Evolutionary conservation across 2,329 filamentous ascomycete genomes (phyloP), one percentile per base, ranked within the genome.

Genomic region (Apiospora pterosperma): DNA sequence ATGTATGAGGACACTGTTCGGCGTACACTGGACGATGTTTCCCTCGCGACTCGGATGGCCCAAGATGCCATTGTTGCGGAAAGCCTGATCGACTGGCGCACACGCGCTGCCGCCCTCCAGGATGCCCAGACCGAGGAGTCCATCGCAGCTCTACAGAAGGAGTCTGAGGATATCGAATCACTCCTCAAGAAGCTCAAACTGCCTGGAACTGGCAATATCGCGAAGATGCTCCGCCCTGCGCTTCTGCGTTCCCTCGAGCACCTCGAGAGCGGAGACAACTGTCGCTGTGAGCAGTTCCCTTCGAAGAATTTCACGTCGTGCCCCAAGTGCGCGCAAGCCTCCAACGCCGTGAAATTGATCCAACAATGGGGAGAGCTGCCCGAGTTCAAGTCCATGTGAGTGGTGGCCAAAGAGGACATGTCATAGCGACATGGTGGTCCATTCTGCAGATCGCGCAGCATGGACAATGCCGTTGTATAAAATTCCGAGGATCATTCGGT

Each of bases 51-150:
- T 14, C 70, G 70, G 36, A 66, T 72, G 21, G 62, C 74, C 8
- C 59, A 72, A 4, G 72, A 75, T 16, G 68, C 70, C 10, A 66
- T 76, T 14, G 41, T 71, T 14, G 68, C 71, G 5, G 74, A 75
- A 48, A 71, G 69, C 36, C 66, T 67, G 11, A 65, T 67, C 10
- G 67, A 68, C 23, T 61, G 59, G 19, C 34, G 60, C 16, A 36
- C 59, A 1, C 67, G 65, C 4, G 69, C 68, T 6, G 68, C 66
- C 28, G 68, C 72, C 12, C 70, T 72, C 23, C 68, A 69, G 23
- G 74, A 76, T 52, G 66, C 66, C 1, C 68, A 74, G 64, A 63
- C 75, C 5, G 74, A 76, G 42, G 69, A 72, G 8, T 74, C 73
- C 2, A 69, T 76, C 21, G 65, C 66, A 5, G 66, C 71, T 4